Evolutionary conservation across 495 filamentous ascomycete genomes (phyloP), one percentile per base, ranked within the genome.

Genomic region (Massariosphaeria phaeospora): DNA sequence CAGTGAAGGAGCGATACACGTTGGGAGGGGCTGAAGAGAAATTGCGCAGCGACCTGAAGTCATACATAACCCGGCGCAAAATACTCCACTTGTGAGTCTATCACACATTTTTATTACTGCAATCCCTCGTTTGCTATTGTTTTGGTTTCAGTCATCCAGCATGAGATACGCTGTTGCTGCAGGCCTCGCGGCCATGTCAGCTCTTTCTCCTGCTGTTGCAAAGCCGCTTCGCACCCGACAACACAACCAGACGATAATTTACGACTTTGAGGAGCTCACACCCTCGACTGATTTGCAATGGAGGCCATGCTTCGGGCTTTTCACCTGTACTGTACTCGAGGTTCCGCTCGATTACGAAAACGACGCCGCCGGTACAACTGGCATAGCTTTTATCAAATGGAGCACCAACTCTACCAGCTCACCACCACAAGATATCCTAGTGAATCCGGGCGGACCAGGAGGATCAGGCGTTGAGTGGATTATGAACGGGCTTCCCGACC

Each of bases 361-460:
- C n/a, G 67, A 65, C 10, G 59, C 63, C 15, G 34, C 51, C 1
- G 57, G 44, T 23, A 50, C 51, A 3, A 61, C 71, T 11, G 51
- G 54, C 20, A 58, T 74, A 3, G 71, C 70, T 1, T 50, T 74
- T 2, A 52, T 62, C 30, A 65, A 62, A 46, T 48, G 45, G 45
- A 35, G 13, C 9, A 35, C 26, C 27, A 34, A 34, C 7, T n/a
- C 7, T 18, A 31, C 45, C n/a, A 35, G 15, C 15, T 34, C 27
- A 15, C 64, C 67, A 1, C 67, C 70, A 11, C 64, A 58, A 46
- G 71, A 73, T 11, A 64, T 68, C 0, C 62, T 71, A 18, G 69
- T 71, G 39, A 72, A 73, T 38, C 70, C 64, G 29, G 75, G 74
- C 13, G 73, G 75, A 0, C 75, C 75, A 0, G 73, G 75, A 2